Conservation (phyloP, 306 rosid species). For the Cicer cuneatum region DNA sequence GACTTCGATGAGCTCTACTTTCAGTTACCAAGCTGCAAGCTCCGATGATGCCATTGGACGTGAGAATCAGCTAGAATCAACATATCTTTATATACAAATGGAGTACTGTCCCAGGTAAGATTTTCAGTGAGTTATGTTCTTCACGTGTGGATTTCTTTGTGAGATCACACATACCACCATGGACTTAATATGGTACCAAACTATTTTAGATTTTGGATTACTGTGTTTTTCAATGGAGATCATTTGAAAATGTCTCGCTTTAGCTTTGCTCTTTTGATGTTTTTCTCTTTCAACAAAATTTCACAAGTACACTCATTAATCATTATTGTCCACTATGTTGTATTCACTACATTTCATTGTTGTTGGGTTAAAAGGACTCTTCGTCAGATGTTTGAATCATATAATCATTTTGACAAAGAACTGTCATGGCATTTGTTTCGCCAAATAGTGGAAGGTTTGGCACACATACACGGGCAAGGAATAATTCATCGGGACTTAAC, state of each 20-base stretch:
- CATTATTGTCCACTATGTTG: constrained; percentile 2
- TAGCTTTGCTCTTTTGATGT: neutral
- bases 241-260: constrained; percentile 24
- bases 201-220: constrained; percentile 18
- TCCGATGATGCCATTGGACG: constrained; percentile 60
- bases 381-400: constrained; percentile 80
- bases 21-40: constrained; percentile 60
- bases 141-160: constrained; percentile 25
- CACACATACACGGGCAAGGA: constrained; percentile 96
- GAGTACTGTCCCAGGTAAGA: constrained; percentile 90
- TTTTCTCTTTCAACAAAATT: constrained; percentile 8
- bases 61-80: constrained; percentile 81
- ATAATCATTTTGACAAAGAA: constrained; percentile 78
- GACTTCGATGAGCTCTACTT: constrained; percentile 72
- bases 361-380: constrained; percentile 69
- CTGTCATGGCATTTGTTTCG: constrained; percentile 86
- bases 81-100: constrained; percentile 96
- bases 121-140: constrained; percentile 42
- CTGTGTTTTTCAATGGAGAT: neutral
- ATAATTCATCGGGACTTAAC: constrained; percentile 97
- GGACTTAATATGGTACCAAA: constrained; percentile 20
- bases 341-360: constrained; percentile 41
- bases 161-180: constrained; percentile 12
- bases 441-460: constrained; percentile 98
- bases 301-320: constrained; percentile 22